Conservation (phyloP, 2,329 filamentous ascomycete species). For the Pseudogymnoascus destructans region DNA sequence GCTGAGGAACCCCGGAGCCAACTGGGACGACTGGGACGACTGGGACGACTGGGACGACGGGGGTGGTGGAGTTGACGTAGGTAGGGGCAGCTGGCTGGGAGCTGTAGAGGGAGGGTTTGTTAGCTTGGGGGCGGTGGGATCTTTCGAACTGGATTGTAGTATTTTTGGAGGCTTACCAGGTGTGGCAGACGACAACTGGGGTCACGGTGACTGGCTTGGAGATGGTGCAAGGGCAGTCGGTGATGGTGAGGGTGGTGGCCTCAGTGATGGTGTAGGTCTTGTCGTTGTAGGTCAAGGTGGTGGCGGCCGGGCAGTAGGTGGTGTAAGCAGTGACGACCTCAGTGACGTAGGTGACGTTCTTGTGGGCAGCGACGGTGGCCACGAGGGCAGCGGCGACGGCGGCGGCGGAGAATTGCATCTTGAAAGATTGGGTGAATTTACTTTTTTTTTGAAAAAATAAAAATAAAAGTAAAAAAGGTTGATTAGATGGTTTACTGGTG, state of each 20-base stretch:
- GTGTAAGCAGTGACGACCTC: slow-evolving; percentile 34
- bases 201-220: slow-evolving; percentile 43
- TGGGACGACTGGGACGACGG: slow-evolving; percentile 23
- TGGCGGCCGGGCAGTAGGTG: slow-evolving; percentile 40
- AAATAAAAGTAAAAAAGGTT: slow-evolving; percentile 5
- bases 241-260: slow-evolving; percentile 57
- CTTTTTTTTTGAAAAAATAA: no score
- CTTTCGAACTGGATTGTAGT: not conserved
- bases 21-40: slow-evolving; percentile 11
- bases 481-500: not conserved
- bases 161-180: slow-evolving; percentile 32
- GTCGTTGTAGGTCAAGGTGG: slow-evolving; percentile 33
- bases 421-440: slow-evolving; percentile 12
- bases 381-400: slow-evolving; percentile 18
- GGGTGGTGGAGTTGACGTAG: slow-evolving; percentile 18
- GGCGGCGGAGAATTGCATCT: slow-evolving; percentile 20
- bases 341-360: slow-evolving; percentile 24
- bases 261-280: slow-evolving; percentile 38
- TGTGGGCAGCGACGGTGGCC: slow-evolving; percentile 15
- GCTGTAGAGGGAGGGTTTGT: slow-evolving; percentile 13
- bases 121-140: no score
- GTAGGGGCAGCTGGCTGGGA: slow-evolving; percentile 13
- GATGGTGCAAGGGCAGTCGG: slow-evolving; percentile 58
- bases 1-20: slow-evolving; percentile 18
- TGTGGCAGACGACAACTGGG: slow-evolving; percentile 39